Conservation (phyloP, 805 yeast genomes). For the Huiozyma naganishii region DNA sequence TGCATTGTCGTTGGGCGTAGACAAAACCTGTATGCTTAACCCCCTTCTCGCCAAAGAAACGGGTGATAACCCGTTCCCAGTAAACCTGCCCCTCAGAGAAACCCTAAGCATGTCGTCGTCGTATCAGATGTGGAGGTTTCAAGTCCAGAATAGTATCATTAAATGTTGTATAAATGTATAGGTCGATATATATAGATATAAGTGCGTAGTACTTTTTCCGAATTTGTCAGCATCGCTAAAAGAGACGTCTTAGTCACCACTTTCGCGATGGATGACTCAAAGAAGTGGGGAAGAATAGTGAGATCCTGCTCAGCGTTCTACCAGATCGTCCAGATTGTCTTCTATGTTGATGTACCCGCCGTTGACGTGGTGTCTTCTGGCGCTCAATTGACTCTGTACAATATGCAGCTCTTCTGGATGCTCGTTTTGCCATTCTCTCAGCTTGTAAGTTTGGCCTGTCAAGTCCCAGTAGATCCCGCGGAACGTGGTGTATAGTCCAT, state of each 20-base stretch:
- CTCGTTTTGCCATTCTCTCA: conserved; percentile 62
- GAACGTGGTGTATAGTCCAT: conserved; percentile 48
- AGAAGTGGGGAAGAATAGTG: too few species aligned
- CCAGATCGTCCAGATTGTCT: not conserved
- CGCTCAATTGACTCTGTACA: conserved; percentile 53
- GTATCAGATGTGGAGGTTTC: not conserved
- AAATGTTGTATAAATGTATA: not conserved
- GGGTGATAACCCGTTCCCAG: too few species aligned
- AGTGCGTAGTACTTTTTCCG: too few species aligned
- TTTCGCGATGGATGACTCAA: too few species aligned
- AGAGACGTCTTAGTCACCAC: too few species aligned
- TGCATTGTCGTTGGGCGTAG: conserved; percentile 72
- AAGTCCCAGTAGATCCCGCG: conserved; percentile 83
- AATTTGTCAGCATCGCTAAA: too few species aligned
- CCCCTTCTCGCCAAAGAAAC: not conserved
- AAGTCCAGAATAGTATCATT: not conserved
- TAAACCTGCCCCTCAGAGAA: not conserved
- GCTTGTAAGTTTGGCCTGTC: conserved; percentile 62
- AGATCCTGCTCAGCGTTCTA: too few species aligned
- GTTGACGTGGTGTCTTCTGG: conserved; percentile 14
- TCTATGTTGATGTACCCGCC: not conserved
- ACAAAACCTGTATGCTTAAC: conserved; percentile 32
- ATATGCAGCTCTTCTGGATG: conserved; percentile 71
- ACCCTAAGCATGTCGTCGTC: not conserved
- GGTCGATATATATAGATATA: too few species aligned